Conservation (phyloP, 1,284 basidiomycete species). For the Cyathus olla region DNA sequence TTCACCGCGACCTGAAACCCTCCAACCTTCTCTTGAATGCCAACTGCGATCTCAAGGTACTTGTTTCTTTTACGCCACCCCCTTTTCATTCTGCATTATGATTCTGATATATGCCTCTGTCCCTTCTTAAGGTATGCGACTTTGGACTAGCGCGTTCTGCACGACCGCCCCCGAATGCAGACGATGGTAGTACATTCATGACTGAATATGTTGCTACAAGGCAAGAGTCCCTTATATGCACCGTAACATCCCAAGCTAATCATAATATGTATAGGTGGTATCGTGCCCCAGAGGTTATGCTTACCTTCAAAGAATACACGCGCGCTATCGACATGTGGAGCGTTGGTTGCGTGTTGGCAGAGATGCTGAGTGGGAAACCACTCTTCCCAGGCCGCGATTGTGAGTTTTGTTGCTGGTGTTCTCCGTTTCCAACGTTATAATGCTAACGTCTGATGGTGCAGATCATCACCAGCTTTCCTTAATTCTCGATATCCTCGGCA, state of each 20-base stretch:
- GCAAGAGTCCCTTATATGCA: slow-evolving; percentile 42
- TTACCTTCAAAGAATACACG: slow-evolving; percentile 95
- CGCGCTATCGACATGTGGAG: slow-evolving; percentile 95
- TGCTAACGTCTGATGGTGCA: slow-evolving; percentile 21
- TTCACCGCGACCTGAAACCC: slow-evolving; percentile 93
- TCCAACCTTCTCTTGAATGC: slow-evolving; percentile 93
- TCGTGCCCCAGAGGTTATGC: slow-evolving; percentile 94
- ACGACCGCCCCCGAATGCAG: slow-evolving; percentile 82
- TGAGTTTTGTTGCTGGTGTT: slow-evolving; percentile 37
- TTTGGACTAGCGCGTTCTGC: slow-evolving; percentile 93
- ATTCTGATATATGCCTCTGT: slow-evolving; percentile 9
- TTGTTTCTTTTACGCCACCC: slow-evolving; percentile 5
- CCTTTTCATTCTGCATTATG: background rate
- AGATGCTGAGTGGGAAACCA: slow-evolving; percentile 93
- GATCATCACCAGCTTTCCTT: slow-evolving; percentile 94
- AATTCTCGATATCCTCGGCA: slow-evolving; percentile 89
- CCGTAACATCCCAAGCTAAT: background rate
- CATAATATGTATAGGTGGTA: slow-evolving; percentile 80
- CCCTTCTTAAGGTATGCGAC: slow-evolving; percentile 78
- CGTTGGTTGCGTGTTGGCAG: slow-evolving; percentile 93
- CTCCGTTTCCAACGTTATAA: slow-evolving; percentile 4
- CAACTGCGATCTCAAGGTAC: slow-evolving; percentile 93
- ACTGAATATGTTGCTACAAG: slow-evolving; percentile 94
- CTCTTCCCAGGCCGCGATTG: slow-evolving; percentile 92
- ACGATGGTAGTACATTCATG: slow-evolving; percentile 91